A percentile compares a stretch with the other conserved stretches of the same genome.
phyloP scores from a whole-genome alignment of 805 yeast species.

The Hanseniaspora valbyensis region DNA sequence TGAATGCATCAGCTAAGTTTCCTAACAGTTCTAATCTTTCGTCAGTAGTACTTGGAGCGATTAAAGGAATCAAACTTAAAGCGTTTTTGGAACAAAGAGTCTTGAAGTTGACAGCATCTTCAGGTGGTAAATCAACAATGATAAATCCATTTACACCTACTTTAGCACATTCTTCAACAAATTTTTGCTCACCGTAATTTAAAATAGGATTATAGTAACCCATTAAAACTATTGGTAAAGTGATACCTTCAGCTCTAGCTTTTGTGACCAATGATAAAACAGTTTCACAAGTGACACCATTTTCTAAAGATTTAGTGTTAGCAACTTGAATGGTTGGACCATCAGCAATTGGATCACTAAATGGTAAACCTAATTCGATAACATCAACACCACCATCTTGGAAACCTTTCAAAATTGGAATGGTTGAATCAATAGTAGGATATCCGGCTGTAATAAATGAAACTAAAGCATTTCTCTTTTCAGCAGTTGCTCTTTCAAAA shows the following conservation, averaged over 20 bases:
- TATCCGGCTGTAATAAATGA: conserved; percentile 91
- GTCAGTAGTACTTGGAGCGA: conserved; percentile 93
- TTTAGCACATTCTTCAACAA: conserved; percentile 63
- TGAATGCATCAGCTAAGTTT: conserved; percentile 84
- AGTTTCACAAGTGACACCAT: conserved; percentile 62
- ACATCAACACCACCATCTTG: conserved; percentile 94
- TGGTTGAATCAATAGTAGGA: conserved; percentile 79
- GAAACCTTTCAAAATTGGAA: conserved; percentile 74
- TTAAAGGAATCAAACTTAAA: conserved; percentile 79
- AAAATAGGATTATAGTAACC: conserved; percentile 95
- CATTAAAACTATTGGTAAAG: conserved; percentile 85
- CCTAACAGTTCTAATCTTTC: conserved; percentile 62
- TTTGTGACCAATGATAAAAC: conserved; percentile 59
- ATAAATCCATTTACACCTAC: conserved; percentile 95
- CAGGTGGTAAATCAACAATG: conserved; percentile 94
- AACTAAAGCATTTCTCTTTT: conserved; percentile 74
- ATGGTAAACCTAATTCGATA: conserved; percentile 91
- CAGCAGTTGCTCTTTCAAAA: conserved; percentile 45
- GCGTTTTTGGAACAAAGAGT: conserved; percentile 54
- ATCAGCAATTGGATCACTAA: conserved; percentile 97
- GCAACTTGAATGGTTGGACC: conserved; percentile 95
- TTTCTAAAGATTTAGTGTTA: conserved; percentile 67
- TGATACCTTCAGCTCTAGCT: conserved; percentile 76
- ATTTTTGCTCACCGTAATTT: conserved; percentile 75
- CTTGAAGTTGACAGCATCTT: conserved; percentile 86